Evolutionary conservation across 1,284 basidiomycete species (phyloP).

Genomic region (Rhizoctonia solani): DNA sequence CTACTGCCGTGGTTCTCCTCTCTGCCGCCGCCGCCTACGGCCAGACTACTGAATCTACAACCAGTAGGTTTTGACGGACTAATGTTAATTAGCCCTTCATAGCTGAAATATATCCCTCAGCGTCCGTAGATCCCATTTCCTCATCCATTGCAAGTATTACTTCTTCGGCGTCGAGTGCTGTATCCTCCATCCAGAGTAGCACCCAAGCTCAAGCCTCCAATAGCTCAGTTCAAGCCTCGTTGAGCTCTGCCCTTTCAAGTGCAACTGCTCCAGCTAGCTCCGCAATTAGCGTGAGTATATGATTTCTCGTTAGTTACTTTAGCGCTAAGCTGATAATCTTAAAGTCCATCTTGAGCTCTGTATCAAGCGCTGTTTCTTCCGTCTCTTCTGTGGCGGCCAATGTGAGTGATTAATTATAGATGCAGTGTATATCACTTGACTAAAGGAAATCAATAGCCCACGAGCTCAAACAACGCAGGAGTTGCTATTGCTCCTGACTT

Average conservation of each 20-base stretch:
- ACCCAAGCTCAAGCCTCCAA: not conserved
- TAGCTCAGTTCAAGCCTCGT: not conserved
- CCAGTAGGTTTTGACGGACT: not conserved
- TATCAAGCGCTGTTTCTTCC: constrained; percentile 1
- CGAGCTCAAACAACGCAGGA: constrained; percentile 1
- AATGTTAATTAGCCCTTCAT: not conserved
- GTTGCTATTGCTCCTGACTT: constrained; percentile 11
- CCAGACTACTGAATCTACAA: not conserved
- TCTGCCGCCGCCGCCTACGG: constrained; percentile 31
- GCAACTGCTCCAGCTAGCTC: constrained; percentile 8
- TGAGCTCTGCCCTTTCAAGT: not conserved
- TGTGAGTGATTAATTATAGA: not conserved
- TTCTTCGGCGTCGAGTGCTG: too few relatives aligned
- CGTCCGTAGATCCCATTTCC: constrained; percentile 12
- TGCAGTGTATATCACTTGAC: not conserved
- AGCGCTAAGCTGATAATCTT: not conserved
- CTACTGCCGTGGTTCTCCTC: constrained; percentile 6
- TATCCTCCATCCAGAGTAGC: constrained; percentile 18
- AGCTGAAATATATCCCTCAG: not conserved
- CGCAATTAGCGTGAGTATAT: constrained; percentile 7
- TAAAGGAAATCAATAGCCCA: not conserved
- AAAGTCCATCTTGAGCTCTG: constrained; percentile 12
- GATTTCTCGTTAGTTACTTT: not conserved
- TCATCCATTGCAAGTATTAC: not conserved
- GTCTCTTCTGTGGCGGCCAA: constrained; percentile 17